These are phyloP conservation scores for Casuarina glauca DNA, from an alignment of 306 rosid genomes.

Conservation along the genomic window DNA sequence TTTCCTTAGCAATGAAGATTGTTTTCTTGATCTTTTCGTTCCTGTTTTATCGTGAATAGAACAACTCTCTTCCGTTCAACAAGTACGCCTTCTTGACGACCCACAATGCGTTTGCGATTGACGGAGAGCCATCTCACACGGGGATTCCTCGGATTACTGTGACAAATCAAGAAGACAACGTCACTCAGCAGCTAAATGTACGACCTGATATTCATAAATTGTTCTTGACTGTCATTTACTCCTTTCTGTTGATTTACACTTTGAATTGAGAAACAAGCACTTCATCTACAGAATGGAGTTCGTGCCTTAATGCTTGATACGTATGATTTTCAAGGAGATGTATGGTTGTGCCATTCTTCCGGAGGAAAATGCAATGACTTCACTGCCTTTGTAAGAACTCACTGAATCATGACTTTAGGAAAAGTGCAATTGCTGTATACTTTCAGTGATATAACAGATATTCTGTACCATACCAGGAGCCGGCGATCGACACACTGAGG, in stretches of 20 bases:
- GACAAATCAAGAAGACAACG: conserved; percentile 67
- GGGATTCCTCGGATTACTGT: conserved; percentile 66
- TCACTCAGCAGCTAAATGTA: conserved; percentile 83
- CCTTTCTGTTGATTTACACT: background rate
- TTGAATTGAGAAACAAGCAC: background rate
- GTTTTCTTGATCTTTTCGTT: background rate
- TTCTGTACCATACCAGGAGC: conserved; percentile 43
- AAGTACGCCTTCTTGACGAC: conserved; percentile 88
- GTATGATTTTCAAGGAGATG: conserved; percentile 71
- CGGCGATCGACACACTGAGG: conserved; percentile 67
- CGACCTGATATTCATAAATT: background rate
- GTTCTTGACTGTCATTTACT: background rate
- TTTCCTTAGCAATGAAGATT: no score
- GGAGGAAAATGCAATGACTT: conserved; percentile 59
- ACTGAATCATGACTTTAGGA: no score
- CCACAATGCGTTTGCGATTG: conserved; percentile 78
- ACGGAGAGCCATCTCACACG: conserved; percentile 62
- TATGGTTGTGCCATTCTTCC: conserved; percentile 93
- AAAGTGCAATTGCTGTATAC: no score
- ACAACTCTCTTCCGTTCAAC: conserved; percentile 85
- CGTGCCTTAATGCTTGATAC: conserved; percentile 82
- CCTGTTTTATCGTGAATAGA: conserved; percentile 35
- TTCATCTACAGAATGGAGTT: conserved; percentile 67
- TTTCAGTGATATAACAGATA: no score
- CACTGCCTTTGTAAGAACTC: conserved; percentile 72